Conservation (phyloP, 1,284 basidiomycete genomes). For the Trametes hirsuta region DNA sequence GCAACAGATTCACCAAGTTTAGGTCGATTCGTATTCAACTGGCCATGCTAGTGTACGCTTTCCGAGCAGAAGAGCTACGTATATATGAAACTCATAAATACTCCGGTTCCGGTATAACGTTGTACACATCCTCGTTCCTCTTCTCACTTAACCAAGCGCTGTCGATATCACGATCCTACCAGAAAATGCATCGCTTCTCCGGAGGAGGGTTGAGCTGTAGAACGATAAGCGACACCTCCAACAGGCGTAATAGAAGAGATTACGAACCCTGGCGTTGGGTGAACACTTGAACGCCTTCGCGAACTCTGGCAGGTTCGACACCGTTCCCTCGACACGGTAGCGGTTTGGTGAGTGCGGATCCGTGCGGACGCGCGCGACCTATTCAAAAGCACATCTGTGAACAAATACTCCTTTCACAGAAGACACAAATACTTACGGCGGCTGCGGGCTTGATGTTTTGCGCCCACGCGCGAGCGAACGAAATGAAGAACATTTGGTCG, state of each 20-base stretch:
- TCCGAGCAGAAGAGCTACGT: neutral
- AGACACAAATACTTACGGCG: constrained; percentile 48
- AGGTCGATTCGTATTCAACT: too few relatives aligned
- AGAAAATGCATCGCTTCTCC: constrained; percentile 71
- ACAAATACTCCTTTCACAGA: neutral
- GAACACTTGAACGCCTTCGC: constrained; percentile 78
- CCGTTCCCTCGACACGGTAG: constrained; percentile 82
- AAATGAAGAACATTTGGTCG: constrained; percentile 91
- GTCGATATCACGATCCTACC: constrained; percentile 37
- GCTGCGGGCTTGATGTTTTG: constrained; percentile 74
- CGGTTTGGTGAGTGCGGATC: constrained; percentile 87
- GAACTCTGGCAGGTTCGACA: constrained; percentile 81
- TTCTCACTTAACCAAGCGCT: neutral
- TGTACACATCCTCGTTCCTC: constrained; percentile 2
- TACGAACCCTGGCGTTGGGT: constrained; percentile 63
- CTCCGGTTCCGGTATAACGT: neutral
- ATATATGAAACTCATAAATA: constrained; percentile 7
- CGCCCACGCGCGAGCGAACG: constrained; percentile 82
- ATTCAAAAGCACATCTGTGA: constrained; percentile 31
- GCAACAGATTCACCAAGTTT: neutral
- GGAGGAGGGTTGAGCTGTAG: constrained; percentile 65
- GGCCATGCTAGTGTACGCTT: too few relatives aligned
- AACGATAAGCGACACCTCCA: neutral
- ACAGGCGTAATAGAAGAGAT: neutral
- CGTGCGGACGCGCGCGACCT: constrained; percentile 80